Base-by-base conservation (phyloP, 352 stramenopile species). In the Thalassiosira delicatula region DNA sequence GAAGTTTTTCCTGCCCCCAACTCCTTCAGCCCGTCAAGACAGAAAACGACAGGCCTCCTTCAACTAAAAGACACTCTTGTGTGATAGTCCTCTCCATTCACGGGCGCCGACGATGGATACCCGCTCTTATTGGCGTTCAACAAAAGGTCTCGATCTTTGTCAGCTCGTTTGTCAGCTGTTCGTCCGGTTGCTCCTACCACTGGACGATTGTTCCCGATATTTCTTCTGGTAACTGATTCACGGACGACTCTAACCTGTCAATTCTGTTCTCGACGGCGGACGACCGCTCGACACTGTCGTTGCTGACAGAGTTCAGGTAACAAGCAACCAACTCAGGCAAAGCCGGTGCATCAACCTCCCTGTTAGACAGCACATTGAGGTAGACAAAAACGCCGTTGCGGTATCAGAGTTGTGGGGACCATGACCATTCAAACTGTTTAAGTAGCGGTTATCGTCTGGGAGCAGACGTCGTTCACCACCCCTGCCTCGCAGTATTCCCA, bases 351-450 rank as follows among this genome's bases (percentile, higher is more conserved):
- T 66, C 46, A 57, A 83, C 44, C 60, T 63, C 68, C 3, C 76
- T 68, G 35, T 46, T 63, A 5, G 68, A 78, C 17, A 83, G 19
- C 62, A 42, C 67, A 35, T 83, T 60, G 19, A 83, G 40, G 42
- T 83, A 83, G 27, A 83, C 30, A 63, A 77, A 40, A 83, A 83
- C 23, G 76, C 76, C 25, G 25, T 53, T 56, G 59, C 73, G 32
- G 53, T 70, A 57, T 27, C 12, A 7, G n/a, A n/a, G n/a, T n/a
- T n/a, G n/a, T n/a, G n/a, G n/a, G n/a, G n/a, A n/a, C n/a, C n/a
- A n/a, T n/a, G n/a, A n/a, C n/a, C n/a, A n/a, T n/a, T n/a, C n/a
- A n/a, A n/a, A n/a, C n/a, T n/a, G n/a, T n/a, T n/a, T n/a, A n/a
- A n/a, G n/a, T n/a, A n/a, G n/a, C 70, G 11, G 70, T 37, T 53